These are phyloP conservation scores for Taiozyma sp. DNA, from an alignment of 1,139 yeast genomes.

Conservation along the genomic window DNA sequence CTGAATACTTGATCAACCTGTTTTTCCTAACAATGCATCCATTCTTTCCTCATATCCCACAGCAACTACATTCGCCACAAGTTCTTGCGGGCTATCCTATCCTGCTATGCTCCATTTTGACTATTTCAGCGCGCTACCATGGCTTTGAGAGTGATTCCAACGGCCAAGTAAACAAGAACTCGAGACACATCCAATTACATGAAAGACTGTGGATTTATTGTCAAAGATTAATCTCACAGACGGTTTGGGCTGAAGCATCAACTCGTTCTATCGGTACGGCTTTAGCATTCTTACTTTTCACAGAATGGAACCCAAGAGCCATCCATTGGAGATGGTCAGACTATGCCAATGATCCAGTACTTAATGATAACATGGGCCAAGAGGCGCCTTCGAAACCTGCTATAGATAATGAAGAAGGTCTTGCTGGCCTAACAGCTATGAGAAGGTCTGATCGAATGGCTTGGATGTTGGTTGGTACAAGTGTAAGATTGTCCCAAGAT, in stretches of 20 bases:
- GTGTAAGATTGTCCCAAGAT: conserved; percentile 82
- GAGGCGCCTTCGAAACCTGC: conserved; percentile 4
- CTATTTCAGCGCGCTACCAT: conserved; percentile 75
- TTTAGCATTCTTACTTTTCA: conserved; percentile 75
- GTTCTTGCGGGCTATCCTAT: conserved; percentile 75
- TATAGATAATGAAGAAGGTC: conserved; percentile 36
- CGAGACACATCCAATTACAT: conserved; percentile 57
- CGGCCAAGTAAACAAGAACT: conserved; percentile 17
- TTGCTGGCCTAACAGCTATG: conserved; percentile 80
- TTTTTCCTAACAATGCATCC: conserved; percentile 84
- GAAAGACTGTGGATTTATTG: conserved; percentile 80
- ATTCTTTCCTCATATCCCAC: conserved; percentile 81
- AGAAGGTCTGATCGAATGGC: conserved; percentile 86
- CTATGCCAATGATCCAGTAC: conserved; percentile 64
- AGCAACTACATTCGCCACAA: conserved; percentile 60
- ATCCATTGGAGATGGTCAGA: conserved; percentile 88
- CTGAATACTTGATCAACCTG: conserved; percentile 52
- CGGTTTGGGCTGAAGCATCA: conserved; percentile 94
- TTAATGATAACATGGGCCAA: conserved; percentile 20
- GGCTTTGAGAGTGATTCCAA: conserved; percentile 37
- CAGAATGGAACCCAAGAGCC: conserved; percentile 95
- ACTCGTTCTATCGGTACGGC: conserved; percentile 85
- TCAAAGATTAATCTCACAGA: conserved; percentile 74
- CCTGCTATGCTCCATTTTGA: conserved; percentile 69
- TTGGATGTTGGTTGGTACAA: conserved; percentile 89